Evolutionary conservation across 2,329 filamentous ascomycete species (phyloP).

Genomic region (Diaporthe citri): DNA sequence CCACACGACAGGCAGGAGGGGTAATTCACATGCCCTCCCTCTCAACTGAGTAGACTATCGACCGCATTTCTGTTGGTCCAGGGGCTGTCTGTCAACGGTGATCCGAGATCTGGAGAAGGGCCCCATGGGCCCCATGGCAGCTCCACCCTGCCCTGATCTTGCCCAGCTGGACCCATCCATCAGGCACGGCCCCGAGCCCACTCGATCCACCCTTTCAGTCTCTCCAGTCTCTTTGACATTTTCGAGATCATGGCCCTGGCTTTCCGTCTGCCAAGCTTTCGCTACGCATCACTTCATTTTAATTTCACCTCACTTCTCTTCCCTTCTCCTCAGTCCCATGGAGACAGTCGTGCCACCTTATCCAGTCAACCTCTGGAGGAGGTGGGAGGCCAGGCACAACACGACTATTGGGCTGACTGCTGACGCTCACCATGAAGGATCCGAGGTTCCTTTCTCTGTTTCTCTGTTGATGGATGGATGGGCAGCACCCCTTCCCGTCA

Average conservation of each 20-base stretch:
- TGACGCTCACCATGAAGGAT: slow-evolving; percentile 7
- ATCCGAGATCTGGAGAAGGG: slow-evolving; percentile 35
- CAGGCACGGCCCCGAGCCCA: slow-evolving; percentile 26
- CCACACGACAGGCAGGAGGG: neutral
- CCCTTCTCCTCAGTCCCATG: neutral
- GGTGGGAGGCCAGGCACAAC: neutral
- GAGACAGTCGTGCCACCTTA: neutral
- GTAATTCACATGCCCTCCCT: neutral
- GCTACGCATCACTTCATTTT: slow-evolving; percentile 23
- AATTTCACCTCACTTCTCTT: slow-evolving; percentile 14
- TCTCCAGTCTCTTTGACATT: slow-evolving; percentile 24
- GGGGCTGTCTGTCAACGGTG: slow-evolving; percentile 15
- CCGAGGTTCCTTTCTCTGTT: slow-evolving; percentile 7
- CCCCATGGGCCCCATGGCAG: slow-evolving; percentile 8
- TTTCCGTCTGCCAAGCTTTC: slow-evolving; percentile 31
- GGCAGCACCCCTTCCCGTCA: slow-evolving; percentile 2
- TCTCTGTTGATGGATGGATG: neutral
- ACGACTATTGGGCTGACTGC: slow-evolving; percentile 25
- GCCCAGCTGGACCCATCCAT: slow-evolving; percentile 4
- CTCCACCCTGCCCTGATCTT: slow-evolving; percentile 30
- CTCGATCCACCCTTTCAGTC: slow-evolving; percentile 5
- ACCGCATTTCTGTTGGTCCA: neutral
- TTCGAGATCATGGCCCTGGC: slow-evolving; percentile 26
- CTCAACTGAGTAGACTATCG: neutral
- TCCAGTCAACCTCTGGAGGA: neutral